Evolutionary conservation across 2,329 filamentous ascomycete species (phyloP), one percentile per base, ranked within the genome.

Genomic region (Paraphoma chrysanthemicola): DNA sequence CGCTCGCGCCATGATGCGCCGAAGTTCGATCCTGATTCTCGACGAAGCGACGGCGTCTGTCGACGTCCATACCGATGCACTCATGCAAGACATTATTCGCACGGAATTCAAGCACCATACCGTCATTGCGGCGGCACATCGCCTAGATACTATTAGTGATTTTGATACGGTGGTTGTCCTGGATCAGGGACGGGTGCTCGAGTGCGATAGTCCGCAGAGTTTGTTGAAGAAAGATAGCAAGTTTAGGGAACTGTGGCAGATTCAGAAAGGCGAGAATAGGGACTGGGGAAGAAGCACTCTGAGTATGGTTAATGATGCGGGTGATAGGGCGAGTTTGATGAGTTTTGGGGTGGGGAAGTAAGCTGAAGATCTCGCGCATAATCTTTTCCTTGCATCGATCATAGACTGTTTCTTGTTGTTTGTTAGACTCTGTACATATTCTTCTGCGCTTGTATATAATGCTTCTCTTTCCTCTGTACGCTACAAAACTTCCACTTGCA

Each of bases 1-100:
- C 2, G 85, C 85, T 0, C 76, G 85, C 9, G 70, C 70, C 14
- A 72, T 88, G 11, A 79, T 88, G 28, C 76, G 80, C 6, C 78
- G 85, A 44, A 83, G 83, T 3, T 76, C 78, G 44, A 81, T 88
- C 28, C 74, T 88, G 3, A 76, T 88, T 12, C 75, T 87, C 3
- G 86, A 88, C 43, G 85, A 88, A 64, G 85, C 85, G 1, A 88
- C 85, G 12, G 48, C 38, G 1, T 42, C 38, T 17, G 49, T 52
- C 14, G 56, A 57, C 29, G 18, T 44, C 2, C 48, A 45, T 12
- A 53, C 49, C 10, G 45, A 56, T 12, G 44, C 45, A 5, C 12
- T 44, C 1, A 57, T 53, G 18, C 57, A 61, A 47, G 17, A 55
- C 8, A 48, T 48, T 4, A 56, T 66, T 23, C 43, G 54, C 11